Evolutionary conservation across 2,329 filamentous ascomycete genomes (phyloP).

Genomic region (Monosporascus sp.): DNA sequence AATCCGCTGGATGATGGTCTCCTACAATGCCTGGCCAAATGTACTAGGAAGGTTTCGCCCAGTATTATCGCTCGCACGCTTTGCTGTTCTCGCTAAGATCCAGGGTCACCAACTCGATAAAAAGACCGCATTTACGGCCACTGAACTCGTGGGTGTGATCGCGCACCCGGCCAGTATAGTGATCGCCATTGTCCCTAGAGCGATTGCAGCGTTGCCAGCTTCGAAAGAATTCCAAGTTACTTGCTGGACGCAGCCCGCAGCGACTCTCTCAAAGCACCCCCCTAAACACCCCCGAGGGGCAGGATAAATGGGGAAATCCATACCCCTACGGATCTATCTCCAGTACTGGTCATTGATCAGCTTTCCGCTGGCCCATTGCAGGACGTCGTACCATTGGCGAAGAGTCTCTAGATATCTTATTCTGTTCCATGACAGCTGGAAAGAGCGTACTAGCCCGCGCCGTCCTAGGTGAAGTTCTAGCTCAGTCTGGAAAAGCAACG

Average conservation of each 20-base stretch:
- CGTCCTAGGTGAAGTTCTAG: too few relatives aligned
- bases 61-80: slow-evolving; percentile 32
- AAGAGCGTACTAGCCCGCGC: too few relatives aligned
- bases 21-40: too few relatives aligned
- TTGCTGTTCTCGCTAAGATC: slow-evolving; percentile 20
- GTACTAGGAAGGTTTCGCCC: slow-evolving; percentile 38
- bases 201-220: slow-evolving; percentile 27
- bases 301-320: slow-evolving; percentile 1
- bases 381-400: too few relatives aligned
- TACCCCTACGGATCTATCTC: too few relatives aligned
- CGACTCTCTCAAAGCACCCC: slow-evolving; percentile 1
- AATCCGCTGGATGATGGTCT: too few relatives aligned
- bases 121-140: slow-evolving; percentile 35
- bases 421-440: too few relatives aligned
- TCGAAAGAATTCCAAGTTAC: slow-evolving; percentile 33
- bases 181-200: slow-evolving; percentile 34
- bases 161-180: slow-evolving; percentile 40
- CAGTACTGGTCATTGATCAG: too few relatives aligned
- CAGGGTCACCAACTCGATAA: slow-evolving; percentile 22
- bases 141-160: slow-evolving; percentile 33
- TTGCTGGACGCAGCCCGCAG: slow-evolving; percentile 17
- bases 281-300: not conserved
- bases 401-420: too few relatives aligned
- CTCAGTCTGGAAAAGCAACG: too few relatives aligned
- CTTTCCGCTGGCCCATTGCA: too few relatives aligned